phyloP scores from a whole-genome alignment of 345 rosid genomes.

The Fremontodendron californicum region DNA sequence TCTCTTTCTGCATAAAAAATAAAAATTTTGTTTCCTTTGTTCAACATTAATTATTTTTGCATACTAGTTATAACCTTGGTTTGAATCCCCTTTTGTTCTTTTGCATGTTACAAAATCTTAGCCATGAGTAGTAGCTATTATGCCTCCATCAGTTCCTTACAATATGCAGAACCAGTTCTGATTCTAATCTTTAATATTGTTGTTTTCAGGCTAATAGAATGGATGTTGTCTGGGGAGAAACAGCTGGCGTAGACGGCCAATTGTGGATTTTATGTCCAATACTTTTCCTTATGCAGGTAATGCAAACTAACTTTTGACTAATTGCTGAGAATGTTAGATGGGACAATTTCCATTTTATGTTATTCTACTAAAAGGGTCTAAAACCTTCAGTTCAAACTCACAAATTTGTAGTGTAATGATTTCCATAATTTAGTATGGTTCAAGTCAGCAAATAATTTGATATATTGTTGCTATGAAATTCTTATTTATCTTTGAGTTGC shows the following conservation, averaged over 20 bases:
- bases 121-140: constrained; percentile 7
- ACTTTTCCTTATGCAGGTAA: constrained; percentile 91
- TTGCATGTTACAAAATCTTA: neutral
- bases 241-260: constrained; percentile 96
- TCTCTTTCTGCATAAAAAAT: constrained; percentile 7
- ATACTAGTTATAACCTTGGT: neutral
- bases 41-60: constrained; percentile 10
- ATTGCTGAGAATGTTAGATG: neutral
- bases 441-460: neutral
- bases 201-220: constrained; percentile 85
- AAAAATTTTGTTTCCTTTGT: neutral
- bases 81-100: neutral
- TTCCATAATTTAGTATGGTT: neutral
- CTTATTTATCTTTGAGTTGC: neutral
- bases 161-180: neutral
- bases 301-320: neutral
- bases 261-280: constrained; percentile 91
- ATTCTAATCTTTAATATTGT: neutral
- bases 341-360: neutral
- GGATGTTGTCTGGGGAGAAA: constrained; percentile 99
- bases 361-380: neutral
- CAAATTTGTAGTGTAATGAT: neutral
- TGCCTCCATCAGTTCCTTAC: neutral
- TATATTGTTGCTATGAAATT: neutral
- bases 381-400: neutral